Base-by-base conservation (phyloP, 2,329 filamentous ascomycete genomes). In the Fusarium nisikadoi region DNA sequence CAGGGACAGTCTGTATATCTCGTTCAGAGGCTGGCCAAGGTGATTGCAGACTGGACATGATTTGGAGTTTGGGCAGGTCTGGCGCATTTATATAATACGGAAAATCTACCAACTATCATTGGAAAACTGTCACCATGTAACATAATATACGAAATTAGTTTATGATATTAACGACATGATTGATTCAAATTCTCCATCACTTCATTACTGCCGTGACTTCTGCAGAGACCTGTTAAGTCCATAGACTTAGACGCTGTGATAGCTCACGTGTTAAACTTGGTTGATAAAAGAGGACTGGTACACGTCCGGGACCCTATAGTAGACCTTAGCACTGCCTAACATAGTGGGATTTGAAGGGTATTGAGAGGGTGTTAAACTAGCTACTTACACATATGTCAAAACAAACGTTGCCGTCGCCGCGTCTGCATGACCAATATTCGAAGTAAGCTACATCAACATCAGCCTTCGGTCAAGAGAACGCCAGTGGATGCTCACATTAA, bases 1-100 rank as follows among this genome's bases (percentile, higher is more conserved):
- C 0, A 0, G 5, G 1, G 11, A 7, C 16, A 0, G 4, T 10
- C 1, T 19, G 11, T 19, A 14, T 17, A 9, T 8, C 19, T 39
- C 5, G 2, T n/a, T 29, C 10, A 27, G 7, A 13, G 13, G 2
- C 5, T 53, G 19, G 5, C 0, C 19, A n/a, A 39, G 33, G 0
- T 17, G 19, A 27, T 13, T 12, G 7, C 23, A 27, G 1, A 27
- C 5, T n/a, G 23, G 12, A 39, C 19, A 17, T n/a, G 13, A 39
- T 17, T 39, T 39, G 14, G 23, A n/a, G 23, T 39, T n/a, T 4
- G 10, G 23, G 4, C 14, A 17, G 14, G 10, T 7, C 5, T 16
- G 33, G 23, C 2, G 14, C 8, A 27, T 3, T 1, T 13, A 9
- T 7, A 17, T 39, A 27, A 27, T 3, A 39, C 2, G 10, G 33